These are phyloP conservation scores for Ophiostoma piceae DNA, from an alignment of 2,329 filamentous ascomycete species.

Conservation along the genomic window DNA sequence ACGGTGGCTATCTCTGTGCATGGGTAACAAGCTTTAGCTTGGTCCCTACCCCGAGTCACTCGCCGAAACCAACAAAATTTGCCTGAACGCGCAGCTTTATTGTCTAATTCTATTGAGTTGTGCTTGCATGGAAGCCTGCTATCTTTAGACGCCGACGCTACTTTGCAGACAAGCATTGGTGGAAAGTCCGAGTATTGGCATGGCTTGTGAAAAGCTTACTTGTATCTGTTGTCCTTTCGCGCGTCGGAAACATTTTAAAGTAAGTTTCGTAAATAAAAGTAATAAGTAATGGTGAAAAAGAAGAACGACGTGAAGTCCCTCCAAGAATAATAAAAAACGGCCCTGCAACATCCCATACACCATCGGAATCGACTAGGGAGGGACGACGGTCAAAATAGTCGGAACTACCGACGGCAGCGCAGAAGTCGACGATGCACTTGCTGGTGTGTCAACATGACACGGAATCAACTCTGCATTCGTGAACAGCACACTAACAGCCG, in stretches of 20 bases:
- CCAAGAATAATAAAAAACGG: no score
- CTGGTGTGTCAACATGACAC: neutral
- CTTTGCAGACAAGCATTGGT: neutral
- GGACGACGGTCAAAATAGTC: no score
- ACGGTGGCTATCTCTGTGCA: neutral
- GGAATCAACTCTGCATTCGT: neutral
- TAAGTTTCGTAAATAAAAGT: no score
- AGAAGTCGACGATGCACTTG: neutral
- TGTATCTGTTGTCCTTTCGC: no score
- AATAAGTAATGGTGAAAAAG: no score
- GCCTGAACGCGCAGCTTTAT: no score
- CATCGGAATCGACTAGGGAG: no score
- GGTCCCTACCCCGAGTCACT: no score
- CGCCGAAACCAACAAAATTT: no score
- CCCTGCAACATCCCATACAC: no score
- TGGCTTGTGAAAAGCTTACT: neutral
- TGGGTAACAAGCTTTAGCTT: neutral
- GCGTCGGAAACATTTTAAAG: no score
- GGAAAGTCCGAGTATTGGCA: neutral
- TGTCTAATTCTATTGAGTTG: neutral
- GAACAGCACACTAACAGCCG: neutral
- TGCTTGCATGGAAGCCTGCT: neutral
- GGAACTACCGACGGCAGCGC: neutral
- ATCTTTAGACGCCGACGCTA: neutral
- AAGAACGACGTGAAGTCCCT: no score